Evolutionary conservation across 1,139 yeast species (phyloP), one percentile per base, ranked within the genome.

Genomic region (Pichia inconspicua): DNA sequence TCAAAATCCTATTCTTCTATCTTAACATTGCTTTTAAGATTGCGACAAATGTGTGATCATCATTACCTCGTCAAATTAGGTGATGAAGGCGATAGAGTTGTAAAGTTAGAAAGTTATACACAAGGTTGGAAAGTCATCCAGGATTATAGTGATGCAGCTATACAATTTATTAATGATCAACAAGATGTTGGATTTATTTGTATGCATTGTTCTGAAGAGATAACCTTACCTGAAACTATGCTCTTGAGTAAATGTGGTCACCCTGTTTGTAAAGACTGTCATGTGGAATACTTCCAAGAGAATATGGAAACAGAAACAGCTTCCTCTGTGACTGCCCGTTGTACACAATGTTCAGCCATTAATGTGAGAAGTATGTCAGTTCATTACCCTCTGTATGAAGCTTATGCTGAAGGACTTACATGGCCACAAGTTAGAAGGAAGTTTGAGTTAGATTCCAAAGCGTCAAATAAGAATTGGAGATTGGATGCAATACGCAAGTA

Each of bases 21-120:
- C 49, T 74, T 92, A 57, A 82, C 89, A 0, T 67, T 90, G 58
- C 72, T 92, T 51, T 68, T 90, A 43, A 74, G 97, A 46, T 71
- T 92, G 57, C 74, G 98, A 52, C 97, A 92, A 66, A 94, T 96
- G 2, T 87, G 97, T 62, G 82, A 90, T 58, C 97, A 92, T 65
- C 79, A 82, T 40, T 82, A 77, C 57, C 69, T 92, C 49, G 92
- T 88, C 37, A 77, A 79, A 53, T 71, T 84, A 47, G 90, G 90
- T 19, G 67, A 71, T 32, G 62, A 66, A 30, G 60, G 59, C 15
- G 66, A 67, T 25, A 45, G 60, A 36, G 55, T 50, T 12, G 46
- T 39, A 10, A 53, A 48, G 45, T 48, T 51, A 30, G 52, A 52
- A 2, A 51, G 48, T 32, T 49, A 52, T 37, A 54, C 53, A 40